Percentiles rank a stretch among this genome's conserved stretches.
Conservation (phyloP, 2,329 filamentous ascomycete genomes). For the Volutella citrinella region DNA sequence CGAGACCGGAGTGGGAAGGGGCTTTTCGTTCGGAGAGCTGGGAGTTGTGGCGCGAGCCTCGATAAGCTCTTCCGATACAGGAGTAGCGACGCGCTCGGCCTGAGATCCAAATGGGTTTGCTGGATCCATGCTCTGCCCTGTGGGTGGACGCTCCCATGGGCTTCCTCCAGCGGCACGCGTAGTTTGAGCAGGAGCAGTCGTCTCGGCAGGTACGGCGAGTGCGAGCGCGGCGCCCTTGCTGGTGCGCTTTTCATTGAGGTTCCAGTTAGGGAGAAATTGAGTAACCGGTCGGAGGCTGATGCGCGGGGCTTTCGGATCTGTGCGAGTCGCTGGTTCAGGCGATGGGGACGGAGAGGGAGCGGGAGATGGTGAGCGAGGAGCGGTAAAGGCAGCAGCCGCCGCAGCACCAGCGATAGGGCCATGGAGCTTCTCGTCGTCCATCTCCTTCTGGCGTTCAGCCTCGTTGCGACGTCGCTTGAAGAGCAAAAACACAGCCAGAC, state of each 20-base stretch:
- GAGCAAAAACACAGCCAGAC: slow-evolving; percentile 67
- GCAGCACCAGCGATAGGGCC: slow-evolving; percentile 31
- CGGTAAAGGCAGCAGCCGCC: slow-evolving; percentile 11
- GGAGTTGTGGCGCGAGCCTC: slow-evolving; percentile 23
- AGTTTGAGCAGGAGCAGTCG: slow-evolving; percentile 16
- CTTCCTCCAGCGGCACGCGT: slow-evolving; percentile 31
- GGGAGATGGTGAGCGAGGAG: slow-evolving; percentile 33
- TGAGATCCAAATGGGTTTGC: slow-evolving; percentile 71
- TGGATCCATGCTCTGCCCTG: slow-evolving; percentile 46
- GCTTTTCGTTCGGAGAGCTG: slow-evolving; percentile 32
- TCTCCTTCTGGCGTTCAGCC: slow-evolving; percentile 41
- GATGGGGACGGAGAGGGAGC: no score
- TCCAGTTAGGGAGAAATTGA: slow-evolving; percentile 69
- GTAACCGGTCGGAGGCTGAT: slow-evolving; percentile 83
- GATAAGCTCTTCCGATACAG: slow-evolving; percentile 34
- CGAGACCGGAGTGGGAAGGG: slow-evolving; percentile 1
- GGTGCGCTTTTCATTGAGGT: slow-evolving; percentile 44
- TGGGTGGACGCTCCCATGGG: slow-evolving; percentile 48
- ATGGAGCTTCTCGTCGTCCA: slow-evolving; percentile 66
- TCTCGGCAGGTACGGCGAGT: slow-evolving; percentile 29
- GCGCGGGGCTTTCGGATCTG: slow-evolving; percentile 65
- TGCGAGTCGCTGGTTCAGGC: no score
- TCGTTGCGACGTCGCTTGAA: slow-evolving; percentile 70
- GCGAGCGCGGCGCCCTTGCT: slow-evolving; percentile 47
- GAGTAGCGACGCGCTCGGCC: slow-evolving; percentile 47